Percentiles rank a stretch among this genome's conserved stretches.
Conservation (phyloP, 805 yeast species). For the Yamadazyma insecticola region DNA sequence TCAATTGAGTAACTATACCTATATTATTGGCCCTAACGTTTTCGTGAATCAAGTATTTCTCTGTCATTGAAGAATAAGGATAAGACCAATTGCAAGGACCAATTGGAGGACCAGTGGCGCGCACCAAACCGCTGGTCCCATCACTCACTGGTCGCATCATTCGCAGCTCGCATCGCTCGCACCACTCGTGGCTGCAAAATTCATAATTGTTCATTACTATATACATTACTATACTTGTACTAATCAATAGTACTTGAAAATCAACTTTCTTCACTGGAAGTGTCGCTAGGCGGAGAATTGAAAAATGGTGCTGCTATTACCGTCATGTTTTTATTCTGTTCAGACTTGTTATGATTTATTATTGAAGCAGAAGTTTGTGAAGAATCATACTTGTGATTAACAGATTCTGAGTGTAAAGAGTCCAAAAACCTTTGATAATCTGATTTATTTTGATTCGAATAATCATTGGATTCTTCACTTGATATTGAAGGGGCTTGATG, state of each 20-base stretch:
- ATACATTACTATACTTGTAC: too few species aligned
- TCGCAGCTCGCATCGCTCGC: too few species aligned
- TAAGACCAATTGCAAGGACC: too few species aligned
- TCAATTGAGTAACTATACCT: conserved; percentile 45
- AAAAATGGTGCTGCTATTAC: conserved; percentile 36
- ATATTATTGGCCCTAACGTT: conserved; percentile 64
- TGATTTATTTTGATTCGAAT: not conserved
- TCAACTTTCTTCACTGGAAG: too few species aligned
- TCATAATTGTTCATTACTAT: conserved; percentile 13
- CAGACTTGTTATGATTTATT: conserved; percentile 2
- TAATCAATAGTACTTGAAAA: too few species aligned
- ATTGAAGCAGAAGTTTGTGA: conserved; percentile 15
- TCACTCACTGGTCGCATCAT: too few species aligned
- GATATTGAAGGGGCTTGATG: conserved; percentile 3
- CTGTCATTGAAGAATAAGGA: conserved; percentile 4
- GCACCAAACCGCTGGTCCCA: too few species aligned
- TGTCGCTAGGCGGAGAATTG: conserved; percentile 35
- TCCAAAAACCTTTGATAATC: conserved; percentile 18
- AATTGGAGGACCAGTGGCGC: too few species aligned
- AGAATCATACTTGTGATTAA: conserved; percentile 7
- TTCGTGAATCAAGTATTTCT: conserved; percentile 40
- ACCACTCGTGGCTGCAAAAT: too few species aligned
- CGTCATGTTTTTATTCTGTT: conserved; percentile 13
- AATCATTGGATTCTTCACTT: not conserved
- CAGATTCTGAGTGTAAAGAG: conserved; percentile 10